Evolutionary conservation across 345 rosid genomes (phyloP).

Genomic region (Eucalyptus shirleyi): DNA sequence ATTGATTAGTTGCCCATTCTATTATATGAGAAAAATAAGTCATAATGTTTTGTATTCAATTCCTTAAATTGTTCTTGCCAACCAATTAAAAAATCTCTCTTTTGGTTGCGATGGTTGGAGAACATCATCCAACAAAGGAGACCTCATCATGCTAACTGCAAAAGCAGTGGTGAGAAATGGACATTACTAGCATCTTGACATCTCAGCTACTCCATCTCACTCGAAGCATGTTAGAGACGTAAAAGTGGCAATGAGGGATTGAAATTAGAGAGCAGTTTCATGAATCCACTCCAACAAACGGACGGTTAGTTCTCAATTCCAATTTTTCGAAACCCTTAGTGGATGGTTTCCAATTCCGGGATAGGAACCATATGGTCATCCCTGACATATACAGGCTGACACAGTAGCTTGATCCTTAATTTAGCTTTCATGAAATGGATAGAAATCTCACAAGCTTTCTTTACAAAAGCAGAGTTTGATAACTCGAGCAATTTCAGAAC

Average conservation of each 20-base stretch:
- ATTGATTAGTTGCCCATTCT: fast-evolving
- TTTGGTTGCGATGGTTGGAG: too few species aligned
- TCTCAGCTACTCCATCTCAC: not conserved
- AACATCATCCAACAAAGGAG: not conserved
- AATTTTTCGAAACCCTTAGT: too few species aligned
- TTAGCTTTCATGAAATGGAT: not conserved
- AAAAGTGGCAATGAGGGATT: not conserved
- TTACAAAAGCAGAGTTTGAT: not conserved
- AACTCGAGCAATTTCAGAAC: not conserved
- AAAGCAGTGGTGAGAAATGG: not conserved
- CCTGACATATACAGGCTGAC: not conserved
- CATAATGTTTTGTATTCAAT: not conserved
- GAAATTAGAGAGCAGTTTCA: not conserved
- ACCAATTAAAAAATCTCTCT: not conserved
- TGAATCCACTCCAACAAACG: not conserved
- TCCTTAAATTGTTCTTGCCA: not conserved
- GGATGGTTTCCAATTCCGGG: fast-evolving
- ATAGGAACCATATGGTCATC: not conserved
- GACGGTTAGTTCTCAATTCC: fast-evolving
- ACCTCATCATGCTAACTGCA: not conserved
- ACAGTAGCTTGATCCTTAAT: not conserved
- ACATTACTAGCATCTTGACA: not conserved
- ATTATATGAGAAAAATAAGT: not conserved
- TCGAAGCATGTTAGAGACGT: not conserved
- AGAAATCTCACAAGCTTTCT: not conserved